phyloP scores from a whole-genome alignment of 1,139 yeast species.

The Yamadazyma diospyri region DNA sequence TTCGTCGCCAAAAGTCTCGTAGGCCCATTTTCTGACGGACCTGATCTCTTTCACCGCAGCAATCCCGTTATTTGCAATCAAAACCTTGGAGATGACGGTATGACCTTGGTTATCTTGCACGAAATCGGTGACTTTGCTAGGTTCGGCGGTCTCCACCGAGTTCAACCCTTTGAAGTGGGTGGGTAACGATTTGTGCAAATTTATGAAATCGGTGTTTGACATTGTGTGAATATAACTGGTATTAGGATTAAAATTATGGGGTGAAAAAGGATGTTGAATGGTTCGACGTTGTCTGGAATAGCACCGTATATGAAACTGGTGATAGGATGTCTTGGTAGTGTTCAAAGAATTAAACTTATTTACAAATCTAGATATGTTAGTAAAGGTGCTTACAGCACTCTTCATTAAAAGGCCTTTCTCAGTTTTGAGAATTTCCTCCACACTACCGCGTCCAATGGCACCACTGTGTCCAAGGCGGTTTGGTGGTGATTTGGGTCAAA shows the following conservation, averaged over 20 bases:
- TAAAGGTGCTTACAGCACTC: conserved; percentile 3
- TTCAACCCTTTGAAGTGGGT: conserved; percentile 78
- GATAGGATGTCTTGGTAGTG: conserved; percentile 1
- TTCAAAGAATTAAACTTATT: no score
- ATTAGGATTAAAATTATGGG: no score
- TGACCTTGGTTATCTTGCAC: conserved; percentile 89
- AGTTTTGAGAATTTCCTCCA: no score
- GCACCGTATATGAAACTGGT: no score
- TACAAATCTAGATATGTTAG: conserved; percentile 3
- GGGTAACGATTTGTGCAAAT: conserved; percentile 47
- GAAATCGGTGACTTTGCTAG: conserved; percentile 74
- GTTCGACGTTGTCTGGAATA: not conserved
- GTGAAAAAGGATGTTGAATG: no score
- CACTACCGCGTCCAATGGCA: no score
- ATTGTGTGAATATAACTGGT: no score
- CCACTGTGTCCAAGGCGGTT: no score
- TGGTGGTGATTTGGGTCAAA: no score
- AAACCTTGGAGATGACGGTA: conserved; percentile 82
- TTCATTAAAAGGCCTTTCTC: conserved; percentile 6
- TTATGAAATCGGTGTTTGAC: conserved; percentile 21
- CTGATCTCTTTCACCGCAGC: conserved; percentile 98
- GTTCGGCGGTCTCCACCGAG: conserved; percentile 69
- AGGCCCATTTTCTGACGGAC: conserved; percentile 97
- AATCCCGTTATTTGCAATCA: conserved; percentile 97
- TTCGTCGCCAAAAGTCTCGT: conserved; percentile 95